phyloP scores from a whole-genome alignment of 306 rosid genomes.

The Potentilla sterilis region DNA sequence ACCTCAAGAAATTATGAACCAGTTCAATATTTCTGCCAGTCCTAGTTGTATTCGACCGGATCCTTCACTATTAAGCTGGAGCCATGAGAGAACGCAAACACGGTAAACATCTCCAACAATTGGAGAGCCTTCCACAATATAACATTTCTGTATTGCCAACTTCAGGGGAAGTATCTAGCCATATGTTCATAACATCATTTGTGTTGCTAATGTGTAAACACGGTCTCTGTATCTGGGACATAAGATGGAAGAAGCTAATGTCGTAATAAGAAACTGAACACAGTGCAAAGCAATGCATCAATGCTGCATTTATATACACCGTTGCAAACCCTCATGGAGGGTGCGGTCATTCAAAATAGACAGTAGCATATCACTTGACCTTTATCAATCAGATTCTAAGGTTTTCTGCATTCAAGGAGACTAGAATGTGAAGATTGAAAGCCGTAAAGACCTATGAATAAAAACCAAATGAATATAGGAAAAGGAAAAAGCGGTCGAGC shows the following conservation, averaged over 20 bases:
- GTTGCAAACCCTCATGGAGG: background rate
- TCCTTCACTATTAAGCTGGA: too few species aligned
- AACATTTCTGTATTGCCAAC: background rate
- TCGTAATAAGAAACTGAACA: background rate
- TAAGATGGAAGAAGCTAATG: background rate
- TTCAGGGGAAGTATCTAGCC: too few species aligned
- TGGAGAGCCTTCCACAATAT: too few species aligned
- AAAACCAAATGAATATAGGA: conserved; percentile 26
- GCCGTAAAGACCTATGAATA: conserved; percentile 26
- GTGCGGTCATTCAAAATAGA: background rate
- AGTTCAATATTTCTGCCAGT: too few species aligned
- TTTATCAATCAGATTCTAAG: conserved; percentile 23
- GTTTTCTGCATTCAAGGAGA: conserved; percentile 29
- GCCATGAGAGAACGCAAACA: too few species aligned
- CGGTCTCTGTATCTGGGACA: background rate
- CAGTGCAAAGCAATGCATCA: background rate
- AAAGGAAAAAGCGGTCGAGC: conserved; percentile 28
- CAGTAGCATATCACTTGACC: background rate
- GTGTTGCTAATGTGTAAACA: too few species aligned
- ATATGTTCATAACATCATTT: too few species aligned
- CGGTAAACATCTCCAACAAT: too few species aligned
- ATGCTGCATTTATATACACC: background rate
- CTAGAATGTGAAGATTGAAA: conserved; percentile 34
- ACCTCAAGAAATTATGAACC: too few species aligned
- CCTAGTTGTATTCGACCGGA: too few species aligned